A percentile compares a stretch with the other conserved stretches of the same genome.
Conservation (phyloP, 2,329 filamentous ascomycete species). For the Ascocoryne sarcoides region DNA sequence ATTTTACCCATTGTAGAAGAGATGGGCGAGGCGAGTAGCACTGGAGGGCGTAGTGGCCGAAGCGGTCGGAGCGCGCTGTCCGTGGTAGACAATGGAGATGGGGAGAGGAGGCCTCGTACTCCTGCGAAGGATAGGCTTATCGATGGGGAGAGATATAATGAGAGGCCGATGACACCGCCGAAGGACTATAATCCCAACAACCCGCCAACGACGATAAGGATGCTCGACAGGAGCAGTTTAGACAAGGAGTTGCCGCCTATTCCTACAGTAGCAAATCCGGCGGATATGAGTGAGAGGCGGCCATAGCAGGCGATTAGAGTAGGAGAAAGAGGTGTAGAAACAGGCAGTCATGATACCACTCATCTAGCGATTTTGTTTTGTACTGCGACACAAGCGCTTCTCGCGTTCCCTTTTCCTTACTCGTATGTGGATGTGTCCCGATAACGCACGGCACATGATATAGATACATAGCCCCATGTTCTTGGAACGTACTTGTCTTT, state of each 20-base stretch:
- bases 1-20: constrained; percentile 83
- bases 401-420: constrained; percentile 2
- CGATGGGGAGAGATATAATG: too few species aligned
- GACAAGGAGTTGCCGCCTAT: constrained; percentile 53
- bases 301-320: background rate
- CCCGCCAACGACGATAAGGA: constrained; percentile 5
- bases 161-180: constrained; percentile 18
- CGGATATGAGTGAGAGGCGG: constrained; percentile 7
- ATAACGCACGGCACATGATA: too few species aligned
- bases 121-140: constrained; percentile 34
- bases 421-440: background rate
- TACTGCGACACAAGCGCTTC: background rate
- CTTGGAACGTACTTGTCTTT: background rate
- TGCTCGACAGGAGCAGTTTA: constrained; percentile 43
- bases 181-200: constrained; percentile 17
- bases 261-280: constrained; percentile 29
- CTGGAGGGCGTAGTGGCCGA: constrained; percentile 43
- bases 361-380: constrained; percentile 2
- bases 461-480: background rate
- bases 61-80: constrained; percentile 33
- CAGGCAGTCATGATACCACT: constrained; percentile 4
- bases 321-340: background rate
- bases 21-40: constrained; percentile 66
- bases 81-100: constrained; percentile 28
- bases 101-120: constrained; percentile 33